Evolutionary conservation across 2,329 filamentous ascomycete genomes (phyloP).

Genomic region (Alternaria gansuensis): DNA sequence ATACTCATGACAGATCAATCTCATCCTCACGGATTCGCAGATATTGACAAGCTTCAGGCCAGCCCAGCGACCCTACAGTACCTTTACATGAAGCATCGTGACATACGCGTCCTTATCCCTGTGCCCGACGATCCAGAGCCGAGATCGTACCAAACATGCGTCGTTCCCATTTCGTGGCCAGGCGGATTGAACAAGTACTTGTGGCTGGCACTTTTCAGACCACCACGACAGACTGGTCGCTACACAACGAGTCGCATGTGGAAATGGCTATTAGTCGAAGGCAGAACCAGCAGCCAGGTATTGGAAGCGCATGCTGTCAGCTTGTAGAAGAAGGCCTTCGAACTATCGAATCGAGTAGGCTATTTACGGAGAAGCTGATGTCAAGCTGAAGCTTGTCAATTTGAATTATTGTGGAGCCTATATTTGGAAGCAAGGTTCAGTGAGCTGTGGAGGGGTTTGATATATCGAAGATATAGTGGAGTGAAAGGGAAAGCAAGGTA

Average conservation of each 20-base stretch:
- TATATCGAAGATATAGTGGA: not conserved
- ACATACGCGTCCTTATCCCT: not conserved
- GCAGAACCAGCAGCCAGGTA: not conserved
- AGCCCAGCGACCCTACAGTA: not conserved
- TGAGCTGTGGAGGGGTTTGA: not conserved
- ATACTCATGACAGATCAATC: not conserved
- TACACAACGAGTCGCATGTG: not conserved
- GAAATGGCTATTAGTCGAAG: not conserved
- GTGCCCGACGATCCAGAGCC: not conserved
- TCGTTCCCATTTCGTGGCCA: not conserved
- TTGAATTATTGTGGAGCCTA: not conserved
- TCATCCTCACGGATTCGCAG: not conserved
- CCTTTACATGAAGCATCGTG: not conserved
- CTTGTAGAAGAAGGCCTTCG: not conserved
- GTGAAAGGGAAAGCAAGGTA: not conserved
- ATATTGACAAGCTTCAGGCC: not conserved
- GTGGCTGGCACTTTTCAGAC: not conserved
- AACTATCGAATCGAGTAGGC: not conserved
- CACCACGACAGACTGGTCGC: not conserved
- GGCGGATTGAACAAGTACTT: not conserved
- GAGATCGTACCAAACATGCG: not conserved
- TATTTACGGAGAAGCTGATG: not conserved
- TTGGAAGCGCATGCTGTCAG: not conserved
- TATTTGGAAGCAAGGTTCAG: not conserved
- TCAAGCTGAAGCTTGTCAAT: not conserved